phyloP scores from a whole-genome alignment of 768 basidiomycete species.

The Lactarius hatsudake region DNA sequence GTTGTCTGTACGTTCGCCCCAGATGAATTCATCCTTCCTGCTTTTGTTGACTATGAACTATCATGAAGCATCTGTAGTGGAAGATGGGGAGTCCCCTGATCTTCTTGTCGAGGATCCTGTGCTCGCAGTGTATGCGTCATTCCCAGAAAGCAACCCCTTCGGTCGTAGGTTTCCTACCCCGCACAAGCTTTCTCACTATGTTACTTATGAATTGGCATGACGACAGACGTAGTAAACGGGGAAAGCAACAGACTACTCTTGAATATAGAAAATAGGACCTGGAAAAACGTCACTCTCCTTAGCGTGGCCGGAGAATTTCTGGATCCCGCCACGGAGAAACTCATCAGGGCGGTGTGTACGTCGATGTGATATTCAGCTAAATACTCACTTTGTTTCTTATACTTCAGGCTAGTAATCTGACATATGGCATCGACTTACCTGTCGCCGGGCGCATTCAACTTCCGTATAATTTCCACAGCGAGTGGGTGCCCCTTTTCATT shows the following conservation, averaged over 20 bases:
- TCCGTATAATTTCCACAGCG: slow-evolving; percentile 76
- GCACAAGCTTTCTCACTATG: slow-evolving; percentile 5
- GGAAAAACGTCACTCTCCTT: slow-evolving; percentile 65
- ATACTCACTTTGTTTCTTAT: slow-evolving; percentile 3
- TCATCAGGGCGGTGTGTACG: slow-evolving; percentile 71
- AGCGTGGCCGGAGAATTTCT: slow-evolving; percentile 66
- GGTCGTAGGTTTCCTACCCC: slow-evolving; percentile 53
- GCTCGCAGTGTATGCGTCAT: slow-evolving; percentile 51
- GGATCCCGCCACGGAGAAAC: slow-evolving; percentile 54
- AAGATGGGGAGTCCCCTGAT: slow-evolving; percentile 31
- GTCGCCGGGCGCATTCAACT: slow-evolving; percentile 59
- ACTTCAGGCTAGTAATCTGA: slow-evolving; percentile 55
- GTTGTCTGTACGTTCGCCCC: slow-evolving; percentile 23
- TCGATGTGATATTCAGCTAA: slow-evolving; percentile 2
- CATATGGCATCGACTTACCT: slow-evolving; percentile 51
- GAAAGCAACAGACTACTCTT: slow-evolving; percentile 69
- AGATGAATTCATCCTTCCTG: background rate
- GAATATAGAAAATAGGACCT: slow-evolving; percentile 72
- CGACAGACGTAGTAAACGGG: slow-evolving; percentile 78
- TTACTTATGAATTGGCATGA: background rate
- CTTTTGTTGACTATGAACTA: background rate
- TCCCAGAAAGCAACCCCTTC: slow-evolving; percentile 71
- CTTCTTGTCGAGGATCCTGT: slow-evolving; percentile 46
- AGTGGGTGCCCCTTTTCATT: slow-evolving; percentile 50
- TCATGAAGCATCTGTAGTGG: slow-evolving; percentile 1